Evolutionary conservation across 495 filamentous ascomycete species (phyloP).

Genomic region (Penicillium paradoxum): DNA sequence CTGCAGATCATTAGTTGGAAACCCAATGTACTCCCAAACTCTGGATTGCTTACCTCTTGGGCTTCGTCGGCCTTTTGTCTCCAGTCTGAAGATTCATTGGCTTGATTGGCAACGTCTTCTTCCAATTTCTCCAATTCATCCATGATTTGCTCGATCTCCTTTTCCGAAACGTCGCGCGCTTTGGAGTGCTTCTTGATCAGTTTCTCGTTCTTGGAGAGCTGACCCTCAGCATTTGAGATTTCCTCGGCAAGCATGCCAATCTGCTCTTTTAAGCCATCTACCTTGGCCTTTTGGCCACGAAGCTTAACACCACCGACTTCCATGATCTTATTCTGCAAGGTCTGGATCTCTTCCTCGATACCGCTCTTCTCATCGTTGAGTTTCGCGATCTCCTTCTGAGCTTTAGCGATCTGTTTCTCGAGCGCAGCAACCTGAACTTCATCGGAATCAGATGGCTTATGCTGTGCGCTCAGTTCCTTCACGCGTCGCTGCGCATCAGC

Average conservation of each 20-base stretch:
- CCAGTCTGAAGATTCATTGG: constrained; percentile 64
- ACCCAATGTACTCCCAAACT: neutral
- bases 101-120: constrained; percentile 70
- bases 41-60: constrained; percentile 51
- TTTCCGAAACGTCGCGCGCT: constrained; percentile 64
- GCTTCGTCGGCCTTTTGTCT: constrained; percentile 78
- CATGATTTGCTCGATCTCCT: constrained; percentile 66
- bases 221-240: constrained; percentile 77
- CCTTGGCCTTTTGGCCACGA: constrained; percentile 82
- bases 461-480: constrained; percentile 72
- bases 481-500: constrained; percentile 77
- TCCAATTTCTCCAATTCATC: constrained; percentile 71
- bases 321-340: constrained; percentile 94
- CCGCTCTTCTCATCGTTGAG: constrained; percentile 75
- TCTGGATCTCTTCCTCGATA: constrained; percentile 87
- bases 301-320: constrained; percentile 91
- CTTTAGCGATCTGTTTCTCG: constrained; percentile 64
- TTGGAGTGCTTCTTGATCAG: constrained; percentile 82
- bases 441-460: constrained; percentile 74
- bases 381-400: constrained; percentile 70
- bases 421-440: constrained; percentile 61
- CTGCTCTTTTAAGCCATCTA: constrained; percentile 87
- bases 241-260: constrained; percentile 75
- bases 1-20: constrained; percentile 21
- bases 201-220: constrained; percentile 87